Conservation (phyloP, 2,329 filamentous ascomycete genomes). For the Rutstroemia sp. region DNA sequence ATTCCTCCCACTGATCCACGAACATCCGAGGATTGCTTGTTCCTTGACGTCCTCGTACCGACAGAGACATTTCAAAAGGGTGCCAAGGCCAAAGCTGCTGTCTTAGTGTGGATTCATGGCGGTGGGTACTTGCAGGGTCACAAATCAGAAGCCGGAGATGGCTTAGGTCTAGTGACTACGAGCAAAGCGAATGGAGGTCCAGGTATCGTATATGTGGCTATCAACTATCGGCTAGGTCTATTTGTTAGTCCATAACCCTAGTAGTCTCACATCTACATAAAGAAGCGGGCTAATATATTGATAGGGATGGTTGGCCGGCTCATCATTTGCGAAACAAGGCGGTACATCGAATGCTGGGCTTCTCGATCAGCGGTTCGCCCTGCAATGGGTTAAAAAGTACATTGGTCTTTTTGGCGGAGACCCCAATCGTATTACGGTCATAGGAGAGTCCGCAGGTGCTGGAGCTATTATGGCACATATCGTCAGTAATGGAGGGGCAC, state of each 20-base stretch:
- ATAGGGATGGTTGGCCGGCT: conserved; percentile 32
- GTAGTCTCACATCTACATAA: too few relatives aligned
- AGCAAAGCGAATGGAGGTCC: conserved; percentile 23
- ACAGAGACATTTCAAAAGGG: conserved; percentile 27
- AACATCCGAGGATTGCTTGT: conserved; percentile 37
- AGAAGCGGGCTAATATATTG: background rate
- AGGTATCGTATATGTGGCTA: conserved; percentile 29
- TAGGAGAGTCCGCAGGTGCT: conserved; percentile 44
- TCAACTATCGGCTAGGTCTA: conserved; percentile 29
- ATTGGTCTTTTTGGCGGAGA: conserved; percentile 50
- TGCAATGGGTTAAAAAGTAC: conserved; percentile 49
- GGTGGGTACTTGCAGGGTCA: too few relatives aligned
- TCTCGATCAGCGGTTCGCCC: conserved; percentile 45
- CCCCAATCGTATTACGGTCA: conserved; percentile 39
- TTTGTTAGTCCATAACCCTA: conserved; percentile 16
- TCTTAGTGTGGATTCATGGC: background rate
- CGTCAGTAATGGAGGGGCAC: conserved; percentile 36
- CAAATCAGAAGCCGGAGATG: conserved; percentile 21
- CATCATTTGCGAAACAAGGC: conserved; percentile 30
- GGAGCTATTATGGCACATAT: conserved; percentile 37
- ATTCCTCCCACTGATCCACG: too few relatives aligned
- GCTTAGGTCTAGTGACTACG: conserved; percentile 32
- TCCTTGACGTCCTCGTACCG: conserved; percentile 40
- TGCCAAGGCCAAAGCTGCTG: background rate
- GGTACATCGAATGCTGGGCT: conserved; percentile 43